Conservation (phyloP, 768 basidiomycete genomes). For the Phlebiopsis flavidoalba region DNA sequence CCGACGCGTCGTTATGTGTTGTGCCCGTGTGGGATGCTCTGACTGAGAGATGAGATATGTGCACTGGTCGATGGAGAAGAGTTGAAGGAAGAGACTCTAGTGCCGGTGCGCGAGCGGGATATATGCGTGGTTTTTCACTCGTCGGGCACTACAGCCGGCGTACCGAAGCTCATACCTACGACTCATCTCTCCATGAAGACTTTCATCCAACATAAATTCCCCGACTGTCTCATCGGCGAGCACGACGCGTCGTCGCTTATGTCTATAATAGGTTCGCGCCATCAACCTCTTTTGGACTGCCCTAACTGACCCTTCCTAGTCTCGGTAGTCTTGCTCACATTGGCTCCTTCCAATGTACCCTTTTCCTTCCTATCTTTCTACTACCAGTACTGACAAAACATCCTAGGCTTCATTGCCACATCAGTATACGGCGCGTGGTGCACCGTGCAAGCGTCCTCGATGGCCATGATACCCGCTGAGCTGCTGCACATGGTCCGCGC, state of each 20-base stretch:
- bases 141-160: constrained; percentile 13
- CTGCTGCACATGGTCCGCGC: constrained; percentile 8
- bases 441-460: constrained; percentile 14
- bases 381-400: not conserved
- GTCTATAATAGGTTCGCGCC: constrained; percentile 8
- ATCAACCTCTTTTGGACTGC: no score
- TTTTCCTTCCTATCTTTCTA: no score
- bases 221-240: not conserved
- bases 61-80: not conserved
- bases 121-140: constrained; percentile 14
- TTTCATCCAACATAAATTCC: constrained; percentile 3
- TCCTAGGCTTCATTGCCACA: constrained; percentile 4
- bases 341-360: constrained; percentile 9
- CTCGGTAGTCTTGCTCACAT: constrained; percentile 16
- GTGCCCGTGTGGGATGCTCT: not conserved
- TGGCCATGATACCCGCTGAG: constrained; percentile 9
- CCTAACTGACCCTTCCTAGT: not conserved
- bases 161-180: constrained; percentile 18
- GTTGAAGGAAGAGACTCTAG: not conserved
- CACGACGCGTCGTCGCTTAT: not conserved
- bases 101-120: constrained; percentile 4
- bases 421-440: constrained; percentile 5
- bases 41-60: not conserved
- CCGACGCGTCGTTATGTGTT: not conserved
- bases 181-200: constrained; percentile 11